A percentile compares a stretch with the other conserved stretches of the same genome.
These are phyloP conservation scores for Lentinula raphanica DNA, from an alignment of 768 basidiomycete species.

Conservation along the genomic window DNA sequence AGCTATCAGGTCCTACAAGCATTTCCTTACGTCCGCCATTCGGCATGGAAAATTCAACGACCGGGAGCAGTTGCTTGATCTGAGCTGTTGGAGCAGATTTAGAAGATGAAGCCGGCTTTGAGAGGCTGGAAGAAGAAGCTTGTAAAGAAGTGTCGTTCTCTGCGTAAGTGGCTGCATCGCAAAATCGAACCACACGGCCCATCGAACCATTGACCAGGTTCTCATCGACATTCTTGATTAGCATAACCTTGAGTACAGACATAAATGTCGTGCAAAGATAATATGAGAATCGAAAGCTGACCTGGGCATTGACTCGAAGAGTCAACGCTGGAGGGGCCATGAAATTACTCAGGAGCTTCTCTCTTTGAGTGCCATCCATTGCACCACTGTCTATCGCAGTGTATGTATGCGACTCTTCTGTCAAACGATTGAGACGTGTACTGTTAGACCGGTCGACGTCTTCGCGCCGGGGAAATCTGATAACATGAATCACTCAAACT, in stretches of 20 bases:
- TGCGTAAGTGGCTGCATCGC: conserved; percentile 43
- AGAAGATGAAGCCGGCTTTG: background rate
- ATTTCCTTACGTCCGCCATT: conserved; percentile 47
- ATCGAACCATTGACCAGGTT: conserved; percentile 91
- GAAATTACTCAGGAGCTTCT: conserved; percentile 82
- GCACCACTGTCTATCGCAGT: conserved; percentile 59
- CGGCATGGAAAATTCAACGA: conserved; percentile 73
- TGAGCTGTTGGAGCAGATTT: conserved; percentile 12
- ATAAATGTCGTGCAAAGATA: too few species aligned
- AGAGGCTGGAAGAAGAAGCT: conserved; percentile 17
- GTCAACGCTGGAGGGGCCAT: conserved; percentile 75
- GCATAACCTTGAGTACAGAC: conserved; percentile 82
- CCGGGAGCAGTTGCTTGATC: conserved; percentile 35
- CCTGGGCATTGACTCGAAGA: conserved; percentile 77
- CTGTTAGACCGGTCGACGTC: conserved; percentile 87
- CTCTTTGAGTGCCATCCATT: conserved; percentile 52
- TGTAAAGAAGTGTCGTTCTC: conserved; percentile 27
- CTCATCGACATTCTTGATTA: conserved; percentile 92
- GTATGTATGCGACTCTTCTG: conserved; percentile 47
- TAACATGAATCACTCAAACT: conserved; percentile 2
- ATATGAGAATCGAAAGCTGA: conserved; percentile 13
- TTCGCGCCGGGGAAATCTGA: conserved; percentile 89
- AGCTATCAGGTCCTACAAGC: conserved; percentile 64
- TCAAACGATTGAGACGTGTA: conserved; percentile 57
- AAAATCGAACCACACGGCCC: conserved; percentile 78